Percentiles rank a stretch among this genome's conserved stretches.
These are phyloP conservation scores for Globisporangium carolinianum DNA, from an alignment of 352 stramenopile genomes.

Conservation along the genomic window DNA sequence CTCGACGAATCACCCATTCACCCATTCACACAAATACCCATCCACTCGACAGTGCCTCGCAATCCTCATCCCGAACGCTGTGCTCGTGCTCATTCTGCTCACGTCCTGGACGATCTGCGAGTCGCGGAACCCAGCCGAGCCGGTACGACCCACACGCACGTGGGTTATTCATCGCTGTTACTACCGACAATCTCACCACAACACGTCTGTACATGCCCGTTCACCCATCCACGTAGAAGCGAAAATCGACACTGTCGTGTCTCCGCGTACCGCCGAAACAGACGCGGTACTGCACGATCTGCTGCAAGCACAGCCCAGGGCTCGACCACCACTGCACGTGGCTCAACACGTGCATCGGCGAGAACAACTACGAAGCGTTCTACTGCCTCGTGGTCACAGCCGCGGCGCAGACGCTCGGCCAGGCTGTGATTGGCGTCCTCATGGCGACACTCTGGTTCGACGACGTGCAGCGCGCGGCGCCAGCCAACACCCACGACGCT, in stretches of 20 bases:
- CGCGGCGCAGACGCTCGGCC: constrained; percentile 48
- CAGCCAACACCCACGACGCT: constrained; percentile 29
- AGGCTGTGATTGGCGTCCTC: constrained; percentile 64
- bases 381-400: constrained; percentile 65
- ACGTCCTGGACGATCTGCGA: constrained; percentile 68
- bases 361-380: constrained; percentile 82
- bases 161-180: neutral
- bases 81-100: constrained; percentile 49
- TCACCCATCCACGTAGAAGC: neutral
- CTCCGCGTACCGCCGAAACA: constrained; percentile 52
- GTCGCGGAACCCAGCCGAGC: constrained; percentile 41
- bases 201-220: too few species aligned
- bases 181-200: neutral
- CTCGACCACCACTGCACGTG: constrained; percentile 85
- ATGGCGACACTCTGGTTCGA: constrained; percentile 70
- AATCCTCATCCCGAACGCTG: constrained; percentile 58
- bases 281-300: constrained; percentile 75
- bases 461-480: constrained; percentile 35
- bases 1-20: constrained; percentile 1
- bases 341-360: constrained; percentile 83
- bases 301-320: constrained; percentile 73
- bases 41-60: constrained; percentile 30
- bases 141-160: constrained; percentile 16
- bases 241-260: constrained; percentile 32
- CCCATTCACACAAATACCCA: neutral